phyloP scores from a whole-genome alignment of 306 rosid genomes.

The Rosa rugosa region DNA sequence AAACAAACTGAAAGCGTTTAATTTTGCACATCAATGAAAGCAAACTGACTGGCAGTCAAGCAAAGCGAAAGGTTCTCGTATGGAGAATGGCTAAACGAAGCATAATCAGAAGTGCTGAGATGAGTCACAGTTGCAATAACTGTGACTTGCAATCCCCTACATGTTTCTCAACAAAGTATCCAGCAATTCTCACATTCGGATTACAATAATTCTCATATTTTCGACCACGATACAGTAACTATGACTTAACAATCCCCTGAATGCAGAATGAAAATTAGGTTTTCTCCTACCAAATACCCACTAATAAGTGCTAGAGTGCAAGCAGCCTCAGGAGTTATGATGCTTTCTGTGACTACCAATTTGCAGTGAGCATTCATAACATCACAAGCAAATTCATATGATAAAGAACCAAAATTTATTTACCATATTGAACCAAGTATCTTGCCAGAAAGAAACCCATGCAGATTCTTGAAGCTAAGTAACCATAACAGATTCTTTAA shows the following conservation, averaged over 20 bases:
- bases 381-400: neutral
- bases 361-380: neutral
- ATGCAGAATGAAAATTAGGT: neutral
- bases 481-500: neutral
- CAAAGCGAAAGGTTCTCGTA: neutral
- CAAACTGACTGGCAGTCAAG: neutral
- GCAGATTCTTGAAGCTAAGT: neutral
- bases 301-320: neutral
- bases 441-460: neutral
- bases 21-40: neutral
- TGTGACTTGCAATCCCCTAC: too few relatives aligned
- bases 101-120: neutral
- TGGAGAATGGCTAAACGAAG: neutral
- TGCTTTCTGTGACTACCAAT: neutral
- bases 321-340: neutral
- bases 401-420: neutral
- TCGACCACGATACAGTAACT: constrained; percentile 51
- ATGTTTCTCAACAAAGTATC: neutral
- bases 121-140: neutral
- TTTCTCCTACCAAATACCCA: neutral
- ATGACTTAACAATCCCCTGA: constrained; percentile 38
- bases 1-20: neutral
- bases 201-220: neutral
- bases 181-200: constrained; percentile 38
- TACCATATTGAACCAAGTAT: neutral